These are phyloP conservation scores for Rhododendron simsii DNA, from an alignment of 148 eudicot species.

Conservation along the genomic window DNA sequence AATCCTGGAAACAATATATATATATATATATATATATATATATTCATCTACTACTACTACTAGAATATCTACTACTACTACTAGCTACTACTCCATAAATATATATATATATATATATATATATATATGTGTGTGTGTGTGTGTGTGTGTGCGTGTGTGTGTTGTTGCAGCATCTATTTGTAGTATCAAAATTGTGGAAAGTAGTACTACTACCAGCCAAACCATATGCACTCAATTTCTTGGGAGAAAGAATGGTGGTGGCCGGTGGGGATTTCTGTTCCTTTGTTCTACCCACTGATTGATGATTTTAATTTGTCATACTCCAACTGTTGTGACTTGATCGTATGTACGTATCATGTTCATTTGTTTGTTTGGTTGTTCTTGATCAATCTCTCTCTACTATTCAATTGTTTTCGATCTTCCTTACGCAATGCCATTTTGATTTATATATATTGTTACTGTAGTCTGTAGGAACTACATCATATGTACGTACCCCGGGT, in stretches of 20 bases:
- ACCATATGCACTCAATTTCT: neutral
- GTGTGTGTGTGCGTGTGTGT: too few relatives aligned
- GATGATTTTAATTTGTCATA: neutral
- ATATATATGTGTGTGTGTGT: too few relatives aligned
- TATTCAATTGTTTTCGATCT: neutral
- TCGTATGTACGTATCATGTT: neutral
- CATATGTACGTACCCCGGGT: neutral
- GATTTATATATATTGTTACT: too few relatives aligned
- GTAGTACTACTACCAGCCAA: neutral
- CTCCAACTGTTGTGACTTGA: neutral
- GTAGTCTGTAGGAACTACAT: neutral
- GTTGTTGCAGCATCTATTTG: neutral
- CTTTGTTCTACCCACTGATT: neutral
- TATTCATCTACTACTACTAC: neutral
- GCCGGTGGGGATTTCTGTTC: neutral
- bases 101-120: too few relatives aligned
- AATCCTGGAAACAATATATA: neutral
- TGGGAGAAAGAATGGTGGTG: neutral
- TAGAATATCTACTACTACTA: neutral
- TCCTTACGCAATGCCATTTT: neutral
- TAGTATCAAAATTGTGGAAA: neutral
- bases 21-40: neutral
- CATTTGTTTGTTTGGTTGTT: neutral
- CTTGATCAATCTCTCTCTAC: neutral
- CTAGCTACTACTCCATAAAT: neutral